Conservation (phyloP, 1,139 yeast species). For the Yamadazyma diddensiae region DNA sequence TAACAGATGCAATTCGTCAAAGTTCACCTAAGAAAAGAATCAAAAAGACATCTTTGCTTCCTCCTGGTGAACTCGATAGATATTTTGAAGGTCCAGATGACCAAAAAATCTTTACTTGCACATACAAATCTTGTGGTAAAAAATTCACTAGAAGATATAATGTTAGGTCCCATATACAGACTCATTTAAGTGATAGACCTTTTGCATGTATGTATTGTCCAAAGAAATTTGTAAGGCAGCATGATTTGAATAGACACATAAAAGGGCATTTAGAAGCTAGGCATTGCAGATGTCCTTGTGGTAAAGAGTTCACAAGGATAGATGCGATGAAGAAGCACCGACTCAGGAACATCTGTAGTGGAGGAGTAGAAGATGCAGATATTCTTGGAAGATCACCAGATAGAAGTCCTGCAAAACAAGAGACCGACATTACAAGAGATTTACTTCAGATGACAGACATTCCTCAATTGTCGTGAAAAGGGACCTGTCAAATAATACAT, state of each 20-base stretch:
- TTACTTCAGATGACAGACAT: conserved; percentile 1
- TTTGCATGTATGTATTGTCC: conserved; percentile 61
- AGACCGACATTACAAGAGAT: conserved; percentile 1
- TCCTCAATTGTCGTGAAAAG: conserved; percentile 1
- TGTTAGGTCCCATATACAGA: conserved; percentile 95
- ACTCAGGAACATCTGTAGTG: conserved; percentile 72
- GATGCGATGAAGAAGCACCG: conserved; percentile 87
- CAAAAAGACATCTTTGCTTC: conserved; percentile 69
- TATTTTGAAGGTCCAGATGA: conserved; percentile 81
- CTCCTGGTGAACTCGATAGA: conserved; percentile 85
- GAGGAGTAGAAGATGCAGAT: conserved; percentile 40
- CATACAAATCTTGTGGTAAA: conserved; percentile 78
- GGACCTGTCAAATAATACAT: too few species aligned
- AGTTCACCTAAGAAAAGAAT: conserved; percentile 44
- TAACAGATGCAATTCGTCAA: conserved; percentile 38
- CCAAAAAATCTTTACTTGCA: conserved; percentile 66
- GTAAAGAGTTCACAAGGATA: conserved; percentile 83
- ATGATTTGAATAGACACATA: conserved; percentile 86
- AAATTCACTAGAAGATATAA: conserved; percentile 86
- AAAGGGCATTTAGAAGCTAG: conserved; percentile 82
- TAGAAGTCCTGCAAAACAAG: conserved; percentile 2
- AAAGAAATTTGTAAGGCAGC: conserved; percentile 81
- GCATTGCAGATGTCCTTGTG: conserved; percentile 77
- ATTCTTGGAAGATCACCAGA: conserved; percentile 8
- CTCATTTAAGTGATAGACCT: conserved; percentile 94